A percentile compares a stretch with the other conserved stretches of the same genome.
phyloP scores from a whole-genome alignment of 208 protist genomes.

The Lotmaria passim region DNA sequence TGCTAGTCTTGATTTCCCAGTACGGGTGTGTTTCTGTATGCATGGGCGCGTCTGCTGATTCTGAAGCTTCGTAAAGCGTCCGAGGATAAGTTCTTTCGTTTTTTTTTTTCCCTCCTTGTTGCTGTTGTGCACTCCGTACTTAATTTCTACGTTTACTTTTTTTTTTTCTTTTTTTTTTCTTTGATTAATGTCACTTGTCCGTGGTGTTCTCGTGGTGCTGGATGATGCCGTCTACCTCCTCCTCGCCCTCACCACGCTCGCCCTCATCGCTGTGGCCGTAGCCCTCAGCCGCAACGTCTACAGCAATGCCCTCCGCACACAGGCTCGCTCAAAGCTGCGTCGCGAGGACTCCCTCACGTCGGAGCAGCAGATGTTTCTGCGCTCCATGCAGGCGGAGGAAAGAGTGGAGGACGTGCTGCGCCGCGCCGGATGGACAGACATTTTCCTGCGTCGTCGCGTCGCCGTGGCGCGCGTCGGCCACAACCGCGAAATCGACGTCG shows the following conservation, averaged over 20 bases:
- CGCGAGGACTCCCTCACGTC: constrained; percentile 38
- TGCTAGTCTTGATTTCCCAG: too few species aligned
- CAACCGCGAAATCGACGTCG: constrained; percentile 91
- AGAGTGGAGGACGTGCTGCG: constrained; percentile 64
- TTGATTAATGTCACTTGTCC: constrained; percentile 7
- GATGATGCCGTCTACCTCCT: constrained; percentile 49
- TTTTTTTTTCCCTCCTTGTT: neutral
- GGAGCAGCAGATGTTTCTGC: constrained; percentile 45
- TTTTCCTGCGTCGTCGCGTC: constrained; percentile 85
- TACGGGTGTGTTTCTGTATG: neutral
- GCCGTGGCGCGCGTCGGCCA: constrained; percentile 70
- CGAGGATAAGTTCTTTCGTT: neutral
- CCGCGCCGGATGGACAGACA: constrained; percentile 73
- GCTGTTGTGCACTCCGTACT: neutral
- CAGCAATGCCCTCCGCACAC: constrained; percentile 41
- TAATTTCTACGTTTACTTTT: neutral
- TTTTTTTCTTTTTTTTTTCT: constrained; percentile 7
- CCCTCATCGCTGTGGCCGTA: constrained; percentile 46
- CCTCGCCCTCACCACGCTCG: constrained; percentile 41
- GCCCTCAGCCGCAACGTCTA: constrained; percentile 60
- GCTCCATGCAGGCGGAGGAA: constrained; percentile 80
- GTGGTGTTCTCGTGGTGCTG: constrained; percentile 18
- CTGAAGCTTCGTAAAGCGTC: too few species aligned
- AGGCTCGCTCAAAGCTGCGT: constrained; percentile 52
- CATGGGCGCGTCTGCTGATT: neutral